Percentiles rank a stretch among this genome's conserved stretches.
Evolutionary conservation across 2,329 filamentous ascomycete species (phyloP).

Genomic region (Apiospora marii): DNA sequence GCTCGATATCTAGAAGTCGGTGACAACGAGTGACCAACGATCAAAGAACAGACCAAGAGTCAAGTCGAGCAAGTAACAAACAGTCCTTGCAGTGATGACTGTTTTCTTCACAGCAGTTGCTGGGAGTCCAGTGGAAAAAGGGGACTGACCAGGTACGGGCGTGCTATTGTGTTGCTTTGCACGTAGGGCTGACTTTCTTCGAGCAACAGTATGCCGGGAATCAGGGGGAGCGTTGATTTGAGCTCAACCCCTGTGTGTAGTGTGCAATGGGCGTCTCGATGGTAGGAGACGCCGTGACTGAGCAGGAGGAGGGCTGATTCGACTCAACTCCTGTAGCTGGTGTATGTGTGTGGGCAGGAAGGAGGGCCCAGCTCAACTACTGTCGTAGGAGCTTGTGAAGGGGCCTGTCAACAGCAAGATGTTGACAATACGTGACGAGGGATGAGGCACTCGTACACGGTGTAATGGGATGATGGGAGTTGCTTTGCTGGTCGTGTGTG

Average conservation of each 20-base stretch:
- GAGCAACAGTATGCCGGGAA: not conserved
- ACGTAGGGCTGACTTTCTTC: not conserved
- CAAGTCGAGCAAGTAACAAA: not conserved
- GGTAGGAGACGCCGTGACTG: not conserved
- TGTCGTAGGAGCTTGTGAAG: not conserved
- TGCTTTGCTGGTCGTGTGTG: not conserved
- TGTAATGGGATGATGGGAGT: not conserved
- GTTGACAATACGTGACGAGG: not conserved
- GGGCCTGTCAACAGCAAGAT: not conserved
- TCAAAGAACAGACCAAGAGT: slow-evolving; percentile 1
- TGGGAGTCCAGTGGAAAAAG: not conserved
- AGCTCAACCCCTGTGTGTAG: not conserved
- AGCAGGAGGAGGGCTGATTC: not conserved
- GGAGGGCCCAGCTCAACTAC: not conserved
- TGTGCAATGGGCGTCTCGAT: not conserved
- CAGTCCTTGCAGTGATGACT: not conserved
- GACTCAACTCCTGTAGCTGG: not conserved
- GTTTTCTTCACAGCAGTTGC: not conserved
- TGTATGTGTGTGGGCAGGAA: not conserved
- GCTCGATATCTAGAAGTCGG: not conserved
- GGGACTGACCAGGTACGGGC: not conserved
- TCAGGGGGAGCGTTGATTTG: not conserved
- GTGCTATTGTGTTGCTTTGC: not conserved
- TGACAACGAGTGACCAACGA: not conserved
- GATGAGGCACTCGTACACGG: not conserved